Conservation (phyloP, 805 yeast species). For the Myxozyma sirexii region DNA sequence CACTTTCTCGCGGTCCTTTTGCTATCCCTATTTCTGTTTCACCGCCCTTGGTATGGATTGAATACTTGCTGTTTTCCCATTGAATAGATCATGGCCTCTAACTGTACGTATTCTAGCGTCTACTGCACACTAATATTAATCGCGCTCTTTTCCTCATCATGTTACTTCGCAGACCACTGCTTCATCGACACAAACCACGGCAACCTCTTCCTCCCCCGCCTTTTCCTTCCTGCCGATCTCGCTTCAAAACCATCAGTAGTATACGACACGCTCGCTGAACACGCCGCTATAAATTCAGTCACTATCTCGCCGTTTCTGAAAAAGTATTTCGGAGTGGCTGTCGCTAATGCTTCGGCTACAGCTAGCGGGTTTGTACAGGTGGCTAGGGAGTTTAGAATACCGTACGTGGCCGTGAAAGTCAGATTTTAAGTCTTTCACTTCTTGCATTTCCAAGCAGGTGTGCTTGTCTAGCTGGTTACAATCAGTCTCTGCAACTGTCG, state of each 20-base stretch:
- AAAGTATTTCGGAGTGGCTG: constrained; percentile 1
- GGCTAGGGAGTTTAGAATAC: constrained; percentile 22
- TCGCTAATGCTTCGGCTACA: constrained; percentile 1
- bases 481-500: no score
- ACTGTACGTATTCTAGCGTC: constrained; percentile 11
- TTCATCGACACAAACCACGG: constrained; percentile 31
- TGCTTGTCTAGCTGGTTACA: background rate
- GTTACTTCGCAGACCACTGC: constrained; percentile 30
- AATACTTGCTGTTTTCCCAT: background rate
- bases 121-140: constrained; percentile 34
- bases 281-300: constrained; percentile 17
- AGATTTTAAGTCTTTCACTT: constrained; percentile 5
- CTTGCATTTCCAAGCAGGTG: background rate
- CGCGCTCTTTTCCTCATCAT: constrained; percentile 26
- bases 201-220: constrained; percentile 27
- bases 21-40: constrained; percentile 24
- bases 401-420: constrained; percentile 25
- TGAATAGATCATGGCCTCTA: background rate
- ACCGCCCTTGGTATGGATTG: constrained; percentile 30
- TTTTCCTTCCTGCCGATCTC: constrained; percentile 27
- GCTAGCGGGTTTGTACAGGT: background rate
- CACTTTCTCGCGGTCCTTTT: constrained; percentile 29
- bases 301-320: background rate
- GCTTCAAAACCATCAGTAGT: constrained; percentile 25
- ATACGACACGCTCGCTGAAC: constrained; percentile 25